Conservation (phyloP, 1,284 basidiomycete genomes). For the Porodaedalea pini region DNA sequence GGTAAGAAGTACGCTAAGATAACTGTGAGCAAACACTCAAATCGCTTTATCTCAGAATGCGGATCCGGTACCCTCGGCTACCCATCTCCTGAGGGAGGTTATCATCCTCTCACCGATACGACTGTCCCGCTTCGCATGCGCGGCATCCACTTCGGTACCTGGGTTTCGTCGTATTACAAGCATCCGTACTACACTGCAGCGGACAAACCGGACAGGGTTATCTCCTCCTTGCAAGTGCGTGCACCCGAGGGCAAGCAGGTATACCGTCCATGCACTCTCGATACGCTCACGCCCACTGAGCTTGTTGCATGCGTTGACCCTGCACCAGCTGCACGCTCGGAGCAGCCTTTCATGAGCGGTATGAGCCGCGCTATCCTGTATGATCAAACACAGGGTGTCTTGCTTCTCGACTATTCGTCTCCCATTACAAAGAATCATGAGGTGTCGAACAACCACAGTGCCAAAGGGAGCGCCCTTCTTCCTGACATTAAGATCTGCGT, state of each 20-base stretch:
- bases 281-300: constrained; percentile 7
- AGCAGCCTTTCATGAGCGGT: constrained; percentile 1
- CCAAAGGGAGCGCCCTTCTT: neutral
- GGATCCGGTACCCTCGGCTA: constrained; percentile 9
- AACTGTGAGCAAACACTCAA: neutral
- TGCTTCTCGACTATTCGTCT: constrained; percentile 1
- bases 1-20: neutral
- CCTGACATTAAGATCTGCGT: constrained; percentile 7
- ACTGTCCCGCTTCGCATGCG: constrained; percentile 12
- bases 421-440: neutral
- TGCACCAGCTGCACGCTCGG: constrained; percentile 7
- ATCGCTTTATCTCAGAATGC: neutral
- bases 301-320: constrained; percentile 11
- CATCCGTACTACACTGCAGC: constrained; percentile 12
- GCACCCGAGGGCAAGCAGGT: neutral
- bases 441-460: neutral
- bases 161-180: constrained; percentile 19
- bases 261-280: constrained; percentile 5
- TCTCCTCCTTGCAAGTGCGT: constrained; percentile 1
- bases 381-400: neutral
- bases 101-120: constrained; percentile 17
- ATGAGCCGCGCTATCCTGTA: constrained; percentile 2
- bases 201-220: neutral
- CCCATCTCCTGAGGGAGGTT: constrained; percentile 7
- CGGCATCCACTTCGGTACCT: constrained; percentile 11